Evolutionary conservation across 2,329 filamentous ascomycete species (phyloP).

Genomic region (Leptographium wingfieldii): DNA sequence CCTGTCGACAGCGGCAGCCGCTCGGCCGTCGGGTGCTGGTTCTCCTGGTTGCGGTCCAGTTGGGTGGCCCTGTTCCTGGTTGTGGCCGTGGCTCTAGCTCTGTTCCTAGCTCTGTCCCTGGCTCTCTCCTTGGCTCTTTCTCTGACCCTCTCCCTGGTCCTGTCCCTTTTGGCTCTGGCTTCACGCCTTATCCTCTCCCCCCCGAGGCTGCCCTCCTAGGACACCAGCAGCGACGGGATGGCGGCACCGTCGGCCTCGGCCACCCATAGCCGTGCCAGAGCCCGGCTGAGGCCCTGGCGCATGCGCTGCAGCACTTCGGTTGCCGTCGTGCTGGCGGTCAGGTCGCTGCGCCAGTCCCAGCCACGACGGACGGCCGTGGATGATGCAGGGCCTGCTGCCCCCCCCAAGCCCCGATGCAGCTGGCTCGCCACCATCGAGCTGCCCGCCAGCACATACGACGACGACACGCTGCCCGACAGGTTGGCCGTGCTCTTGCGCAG

Average conservation of each 20-base stretch:
- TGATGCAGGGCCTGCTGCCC: too few species aligned
- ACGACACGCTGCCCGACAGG: slow-evolving; percentile 17
- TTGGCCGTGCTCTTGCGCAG: slow-evolving; percentile 39
- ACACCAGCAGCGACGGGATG: neutral
- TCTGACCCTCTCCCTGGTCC: neutral
- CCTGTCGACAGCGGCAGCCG: too few species aligned
- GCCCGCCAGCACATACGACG: slow-evolving; percentile 58
- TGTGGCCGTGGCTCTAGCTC: too few species aligned
- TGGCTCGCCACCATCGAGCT: slow-evolving; percentile 58
- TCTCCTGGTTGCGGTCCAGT: too few species aligned
- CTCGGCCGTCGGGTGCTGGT: too few species aligned
- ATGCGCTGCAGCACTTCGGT: slow-evolving; percentile 61
- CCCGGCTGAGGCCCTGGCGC: slow-evolving; percentile 60
- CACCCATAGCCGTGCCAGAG: slow-evolving; percentile 59
- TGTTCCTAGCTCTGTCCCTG: too few species aligned
- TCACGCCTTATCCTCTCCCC: too few species aligned
- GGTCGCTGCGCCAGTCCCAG: slow-evolving; percentile 43
- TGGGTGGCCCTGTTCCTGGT: neutral
- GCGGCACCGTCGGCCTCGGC: slow-evolving; percentile 42
- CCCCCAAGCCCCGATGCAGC: slow-evolving; percentile 36
- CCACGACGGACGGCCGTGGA: slow-evolving; percentile 25
- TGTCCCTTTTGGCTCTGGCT: neutral
- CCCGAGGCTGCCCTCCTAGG: neutral
- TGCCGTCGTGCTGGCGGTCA: slow-evolving; percentile 45
- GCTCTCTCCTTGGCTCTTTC: too few species aligned